Evolutionary conservation across 1,284 basidiomycete genomes (phyloP).

Genomic region (Gomphus sp.): DNA sequence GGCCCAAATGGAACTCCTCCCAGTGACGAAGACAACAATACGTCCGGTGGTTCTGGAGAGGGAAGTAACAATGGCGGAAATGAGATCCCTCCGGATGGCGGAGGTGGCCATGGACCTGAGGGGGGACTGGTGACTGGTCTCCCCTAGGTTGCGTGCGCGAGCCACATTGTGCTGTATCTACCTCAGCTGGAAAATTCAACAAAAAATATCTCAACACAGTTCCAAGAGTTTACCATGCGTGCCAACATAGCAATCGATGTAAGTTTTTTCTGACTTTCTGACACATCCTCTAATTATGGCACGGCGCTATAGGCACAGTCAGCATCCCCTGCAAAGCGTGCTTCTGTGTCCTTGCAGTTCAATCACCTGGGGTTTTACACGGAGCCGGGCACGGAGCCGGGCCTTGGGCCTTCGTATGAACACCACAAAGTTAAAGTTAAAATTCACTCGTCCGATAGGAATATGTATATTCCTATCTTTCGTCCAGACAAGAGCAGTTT

Average conservation of each 20-base stretch:
- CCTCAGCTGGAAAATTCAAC: too few species aligned
- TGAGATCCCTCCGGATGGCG: neutral
- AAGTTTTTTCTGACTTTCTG: neutral
- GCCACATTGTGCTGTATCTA: neutral
- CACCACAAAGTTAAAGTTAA: neutral
- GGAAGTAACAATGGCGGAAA: neutral
- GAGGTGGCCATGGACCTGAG: neutral
- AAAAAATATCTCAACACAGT: neutral
- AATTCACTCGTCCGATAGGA: neutral
- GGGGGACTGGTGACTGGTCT: neutral
- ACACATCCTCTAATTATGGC: neutral
- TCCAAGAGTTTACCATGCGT: neutral
- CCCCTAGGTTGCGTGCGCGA: neutral
- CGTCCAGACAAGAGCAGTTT: neutral
- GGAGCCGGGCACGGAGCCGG: neutral
- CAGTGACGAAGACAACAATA: too few species aligned
- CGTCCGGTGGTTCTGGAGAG: too few species aligned
- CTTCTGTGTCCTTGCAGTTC: neutral
- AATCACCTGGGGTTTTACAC: neutral
- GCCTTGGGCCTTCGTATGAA: neutral
- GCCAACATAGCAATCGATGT: neutral
- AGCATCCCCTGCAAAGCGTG: neutral
- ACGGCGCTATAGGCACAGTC: neutral
- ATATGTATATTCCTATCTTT: neutral
- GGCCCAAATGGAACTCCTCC: too few species aligned